Conservation (phyloP, 768 basidiomycete species). For the Crucibulum laeve region DNA sequence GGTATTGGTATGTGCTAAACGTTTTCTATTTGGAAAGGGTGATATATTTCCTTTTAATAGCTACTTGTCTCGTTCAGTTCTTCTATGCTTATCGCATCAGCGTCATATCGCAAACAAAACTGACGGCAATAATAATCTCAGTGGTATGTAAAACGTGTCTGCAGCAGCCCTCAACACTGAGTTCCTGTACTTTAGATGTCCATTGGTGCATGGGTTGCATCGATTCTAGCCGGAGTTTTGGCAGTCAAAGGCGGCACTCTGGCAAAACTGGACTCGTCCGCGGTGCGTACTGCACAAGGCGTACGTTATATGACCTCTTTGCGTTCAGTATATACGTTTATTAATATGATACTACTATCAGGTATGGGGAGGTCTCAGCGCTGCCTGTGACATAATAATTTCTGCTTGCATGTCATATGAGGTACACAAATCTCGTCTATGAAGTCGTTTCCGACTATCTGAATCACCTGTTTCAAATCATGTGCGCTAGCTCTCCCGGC, state of each 20-base stretch:
- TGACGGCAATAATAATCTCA: neutral
- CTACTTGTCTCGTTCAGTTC: conserved; percentile 12
- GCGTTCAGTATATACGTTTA: neutral
- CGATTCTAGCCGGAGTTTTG: neutral
- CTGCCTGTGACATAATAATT: neutral
- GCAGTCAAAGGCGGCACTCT: neutral
- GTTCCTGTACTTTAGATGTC: neutral
- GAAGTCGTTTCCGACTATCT: neutral
- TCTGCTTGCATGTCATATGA: neutral
- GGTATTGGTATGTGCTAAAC: conserved; percentile 13
- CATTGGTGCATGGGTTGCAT: neutral
- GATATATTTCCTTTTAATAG: conserved; percentile 4
- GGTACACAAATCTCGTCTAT: neutral
- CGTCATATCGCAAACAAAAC: neutral
- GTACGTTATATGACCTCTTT: neutral
- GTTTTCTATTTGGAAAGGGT: neutral
- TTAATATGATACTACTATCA: neutral
- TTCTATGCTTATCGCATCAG: conserved; percentile 11
- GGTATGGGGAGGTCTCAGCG: neutral
- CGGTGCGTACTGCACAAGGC: neutral
- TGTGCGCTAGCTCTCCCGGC: neutral
- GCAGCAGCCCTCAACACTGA: neutral
- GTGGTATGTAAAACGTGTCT: too few relatives aligned
- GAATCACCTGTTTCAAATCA: neutral
- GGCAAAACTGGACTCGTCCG: neutral